A percentile compares a stretch with the other conserved stretches of the same genome.
Evolutionary conservation across 2,329 filamentous ascomycete genomes (phyloP).

Genomic region (Diaporthe australafricana): DNA sequence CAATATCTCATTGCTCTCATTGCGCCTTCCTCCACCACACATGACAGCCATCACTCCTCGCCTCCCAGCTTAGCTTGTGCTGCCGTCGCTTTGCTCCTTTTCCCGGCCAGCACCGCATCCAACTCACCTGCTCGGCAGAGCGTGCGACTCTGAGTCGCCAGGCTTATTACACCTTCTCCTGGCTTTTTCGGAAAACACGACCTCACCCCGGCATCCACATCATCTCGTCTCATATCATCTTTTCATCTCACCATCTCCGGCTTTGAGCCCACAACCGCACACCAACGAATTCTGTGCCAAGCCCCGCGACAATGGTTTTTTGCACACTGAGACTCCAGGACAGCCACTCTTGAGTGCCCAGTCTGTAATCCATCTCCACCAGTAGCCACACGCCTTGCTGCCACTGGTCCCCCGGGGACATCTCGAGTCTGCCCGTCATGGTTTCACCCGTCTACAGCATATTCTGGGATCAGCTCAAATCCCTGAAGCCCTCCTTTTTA

Average conservation of each 20-base stretch:
- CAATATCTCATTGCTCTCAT: not conserved
- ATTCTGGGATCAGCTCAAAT: conserved; percentile 57
- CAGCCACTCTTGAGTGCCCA: conserved; percentile 25
- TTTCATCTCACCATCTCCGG: not conserved
- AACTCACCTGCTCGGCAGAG: not conserved
- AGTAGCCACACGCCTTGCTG: not conserved
- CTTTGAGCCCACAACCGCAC: not conserved
- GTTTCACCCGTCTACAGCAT: conserved; percentile 37
- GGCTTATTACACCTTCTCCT: not conserved
- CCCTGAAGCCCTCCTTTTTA: conserved; percentile 67
- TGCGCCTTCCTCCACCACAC: conserved; percentile 8
- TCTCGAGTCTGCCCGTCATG: conserved; percentile 30
- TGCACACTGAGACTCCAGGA: conserved; percentile 19
- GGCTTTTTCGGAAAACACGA: not conserved
- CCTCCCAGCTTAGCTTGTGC: not conserved
- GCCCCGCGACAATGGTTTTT: conserved; percentile 29
- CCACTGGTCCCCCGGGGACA: not conserved
- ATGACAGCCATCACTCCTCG: conserved; percentile 2
- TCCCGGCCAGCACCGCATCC: not conserved
- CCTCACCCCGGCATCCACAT: not conserved
- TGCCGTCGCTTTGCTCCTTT: not conserved
- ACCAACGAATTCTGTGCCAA: conserved; percentile 2
- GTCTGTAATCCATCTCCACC: conserved; percentile 2
- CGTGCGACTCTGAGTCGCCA: not conserved
- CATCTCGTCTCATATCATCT: conserved; percentile 16